Conservation (phyloP, 2,329 filamentous ascomycete genomes). For the Blastomyces parvus region DNA sequence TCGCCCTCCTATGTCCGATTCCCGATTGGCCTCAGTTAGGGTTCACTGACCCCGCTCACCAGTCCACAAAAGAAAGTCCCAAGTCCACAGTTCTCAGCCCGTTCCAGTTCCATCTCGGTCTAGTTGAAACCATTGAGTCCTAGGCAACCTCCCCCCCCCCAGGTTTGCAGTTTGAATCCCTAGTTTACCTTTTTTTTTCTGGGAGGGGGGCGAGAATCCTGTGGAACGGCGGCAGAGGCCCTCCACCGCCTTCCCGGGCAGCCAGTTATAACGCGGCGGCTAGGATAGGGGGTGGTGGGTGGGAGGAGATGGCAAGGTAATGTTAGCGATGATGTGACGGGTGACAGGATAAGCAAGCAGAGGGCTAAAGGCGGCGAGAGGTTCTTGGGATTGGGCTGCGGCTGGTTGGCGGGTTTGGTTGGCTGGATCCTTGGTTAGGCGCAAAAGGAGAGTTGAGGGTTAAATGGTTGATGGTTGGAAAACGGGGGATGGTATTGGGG, state of each 20-base stretch:
- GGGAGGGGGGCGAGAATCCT: background rate
- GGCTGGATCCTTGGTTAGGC: conserved; percentile 4
- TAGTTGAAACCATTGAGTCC: background rate
- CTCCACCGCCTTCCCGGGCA: background rate
- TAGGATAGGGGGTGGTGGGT: conserved; percentile 3
- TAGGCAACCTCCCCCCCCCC: background rate
- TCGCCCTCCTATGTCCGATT: conserved; percentile 8
- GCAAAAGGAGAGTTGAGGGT: background rate
- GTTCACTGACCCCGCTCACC: conserved; percentile 33
- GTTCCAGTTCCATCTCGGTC: conserved; percentile 12
- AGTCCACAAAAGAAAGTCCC: background rate
- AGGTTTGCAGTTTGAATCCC: background rate
- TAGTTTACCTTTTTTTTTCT: background rate
- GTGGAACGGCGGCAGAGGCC: conserved; percentile 5
- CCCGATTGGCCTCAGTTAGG: conserved; percentile 12
- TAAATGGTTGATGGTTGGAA: background rate
- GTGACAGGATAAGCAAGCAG: background rate
- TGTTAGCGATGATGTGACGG: background rate
- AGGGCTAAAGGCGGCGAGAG: conserved; percentile 6
- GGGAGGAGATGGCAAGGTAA: conserved; percentile 3
- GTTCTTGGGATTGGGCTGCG: conserved; percentile 2
- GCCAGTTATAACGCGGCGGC: conserved; percentile 2
- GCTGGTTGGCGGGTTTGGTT: background rate
- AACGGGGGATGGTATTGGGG: background rate
- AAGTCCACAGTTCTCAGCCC: background rate